Percentiles rank a stretch among this genome's conserved stretches.
Conservation (phyloP, 495 filamentous ascomycete genomes). For the Tuber melanosporum region DNA sequence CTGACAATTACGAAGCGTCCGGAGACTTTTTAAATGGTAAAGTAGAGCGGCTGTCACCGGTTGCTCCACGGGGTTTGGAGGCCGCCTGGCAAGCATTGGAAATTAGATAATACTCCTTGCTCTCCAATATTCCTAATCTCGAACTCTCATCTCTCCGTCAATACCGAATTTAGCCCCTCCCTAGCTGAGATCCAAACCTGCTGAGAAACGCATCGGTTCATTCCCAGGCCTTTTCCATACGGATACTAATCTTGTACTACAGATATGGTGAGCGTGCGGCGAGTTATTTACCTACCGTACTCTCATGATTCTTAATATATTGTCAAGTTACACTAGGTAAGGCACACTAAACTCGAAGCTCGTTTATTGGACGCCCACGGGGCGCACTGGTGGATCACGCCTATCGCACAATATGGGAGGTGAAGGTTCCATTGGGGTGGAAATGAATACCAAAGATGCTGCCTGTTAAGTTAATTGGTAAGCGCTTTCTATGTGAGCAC, state of each 20-base stretch:
- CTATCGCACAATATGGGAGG: background rate
- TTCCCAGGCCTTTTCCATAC: background rate
- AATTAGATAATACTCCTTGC: background rate
- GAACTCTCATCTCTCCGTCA: background rate
- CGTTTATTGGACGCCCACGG: background rate
- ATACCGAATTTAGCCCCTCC: background rate
- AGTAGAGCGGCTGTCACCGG: background rate
- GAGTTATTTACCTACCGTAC: background rate
- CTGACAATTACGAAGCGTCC: no score
- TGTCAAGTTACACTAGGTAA: background rate
- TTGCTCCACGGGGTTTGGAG: background rate
- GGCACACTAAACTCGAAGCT: background rate
- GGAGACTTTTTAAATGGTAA: no score
- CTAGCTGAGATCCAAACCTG: background rate
- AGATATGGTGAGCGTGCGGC: background rate
- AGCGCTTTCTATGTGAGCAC: background rate
- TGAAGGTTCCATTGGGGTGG: background rate
- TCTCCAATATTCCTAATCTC: background rate
- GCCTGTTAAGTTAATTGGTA: background rate
- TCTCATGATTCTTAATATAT: background rate
- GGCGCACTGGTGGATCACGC: background rate
- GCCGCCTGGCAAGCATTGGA: background rate
- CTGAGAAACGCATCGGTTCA: background rate
- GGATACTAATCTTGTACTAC: background rate
- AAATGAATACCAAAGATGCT: background rate